A percentile compares a stretch with the other conserved stretches of the same genome.
Evolutionary conservation across 306 rosid genomes (phyloP).

Genomic region (barrel medic (Medicago truncatula)): MtrunA17r5.0-ANR NC_053042.1:11863001-11863500

Average conservation of each 20-base stretch:
- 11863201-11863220: neutral
- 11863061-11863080: no score
- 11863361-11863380: conserved; percentile 34
- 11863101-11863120: neutral
- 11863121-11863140: neutral
- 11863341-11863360: neutral
- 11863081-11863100: neutral
- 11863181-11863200: neutral
- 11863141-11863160: no score
- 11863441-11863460: conserved; percentile 34
- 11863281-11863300: neutral
- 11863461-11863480: conserved; percentile 25
- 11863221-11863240: neutral
- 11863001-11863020: neutral
- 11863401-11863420: neutral
- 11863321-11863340: neutral
- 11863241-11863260: neutral
- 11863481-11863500: conserved; percentile 31
- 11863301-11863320: neutral
- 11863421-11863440: conserved; percentile 38
- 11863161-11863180: neutral
- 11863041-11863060: no score
- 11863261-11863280: neutral
- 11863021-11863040: neutral
- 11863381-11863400: conserved; percentile 31